Percentiles rank a stretch among this genome's conserved stretches.
These are phyloP conservation scores for Vanderwaltozyma yarrowii DNA, from an alignment of 805 yeast genomes.

Conservation along the genomic window DNA sequence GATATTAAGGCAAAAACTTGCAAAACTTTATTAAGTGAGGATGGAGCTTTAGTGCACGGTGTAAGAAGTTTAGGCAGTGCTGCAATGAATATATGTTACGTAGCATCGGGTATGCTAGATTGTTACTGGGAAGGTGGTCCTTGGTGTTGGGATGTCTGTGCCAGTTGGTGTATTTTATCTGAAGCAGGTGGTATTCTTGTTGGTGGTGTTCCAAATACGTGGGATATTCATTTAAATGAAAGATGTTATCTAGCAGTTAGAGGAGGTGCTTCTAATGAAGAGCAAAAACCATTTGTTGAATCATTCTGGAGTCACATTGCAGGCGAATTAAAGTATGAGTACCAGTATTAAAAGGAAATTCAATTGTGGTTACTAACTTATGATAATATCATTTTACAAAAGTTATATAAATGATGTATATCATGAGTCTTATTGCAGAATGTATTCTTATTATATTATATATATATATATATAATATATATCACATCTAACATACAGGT, in stretches of 20 bases:
- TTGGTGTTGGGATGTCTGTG: conserved; percentile 61
- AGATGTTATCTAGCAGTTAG: conserved; percentile 51
- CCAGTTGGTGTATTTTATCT: conserved; percentile 50
- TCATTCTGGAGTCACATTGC: conserved; percentile 42
- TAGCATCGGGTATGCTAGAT: conserved; percentile 49
- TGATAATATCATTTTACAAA: too few relatives aligned
- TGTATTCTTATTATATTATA: too few relatives aligned
- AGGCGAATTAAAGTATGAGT: conserved; percentile 35
- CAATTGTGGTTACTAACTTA: too few relatives aligned
- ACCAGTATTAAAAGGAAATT: background rate
- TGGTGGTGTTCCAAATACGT: conserved; percentile 41
- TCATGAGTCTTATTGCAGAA: too few relatives aligned
- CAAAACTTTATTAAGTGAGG: conserved; percentile 34
- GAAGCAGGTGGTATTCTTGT: conserved; percentile 52
- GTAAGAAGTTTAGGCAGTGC: conserved; percentile 55
- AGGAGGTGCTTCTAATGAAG: conserved; percentile 33
- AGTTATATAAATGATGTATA: too few relatives aligned
- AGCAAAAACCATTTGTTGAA: conserved; percentile 37
- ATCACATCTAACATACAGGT: too few relatives aligned
- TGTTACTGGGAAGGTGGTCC: conserved; percentile 67
- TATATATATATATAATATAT: too few relatives aligned
- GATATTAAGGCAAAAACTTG: conserved; percentile 41
- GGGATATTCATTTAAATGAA: conserved; percentile 40
- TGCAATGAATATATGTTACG: conserved; percentile 49
- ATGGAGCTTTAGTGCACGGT: conserved; percentile 52